phyloP scores from a whole-genome alignment of 176 grass and related monocot species.

The Oryza meridionalis region DNA sequence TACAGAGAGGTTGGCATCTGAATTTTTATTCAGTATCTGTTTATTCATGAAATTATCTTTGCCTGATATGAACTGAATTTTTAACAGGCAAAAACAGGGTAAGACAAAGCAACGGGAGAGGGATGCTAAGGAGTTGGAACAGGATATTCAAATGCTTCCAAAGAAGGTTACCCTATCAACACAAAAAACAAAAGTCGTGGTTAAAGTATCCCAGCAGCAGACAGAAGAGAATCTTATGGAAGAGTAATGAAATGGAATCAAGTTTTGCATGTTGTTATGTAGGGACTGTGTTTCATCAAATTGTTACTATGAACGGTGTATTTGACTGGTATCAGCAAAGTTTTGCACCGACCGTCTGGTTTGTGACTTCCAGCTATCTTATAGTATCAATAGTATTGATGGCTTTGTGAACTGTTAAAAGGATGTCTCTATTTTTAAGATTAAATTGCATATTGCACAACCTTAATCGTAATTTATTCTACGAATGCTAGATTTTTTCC shows the following conservation, averaged over 20 bases:
- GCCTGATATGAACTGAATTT: not conserved
- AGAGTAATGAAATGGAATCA: constrained; percentile 48
- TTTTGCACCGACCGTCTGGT: no score
- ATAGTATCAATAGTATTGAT: no score
- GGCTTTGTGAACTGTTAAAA: no score
- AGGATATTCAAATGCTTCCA: constrained; percentile 58
- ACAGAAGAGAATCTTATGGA: constrained; percentile 59
- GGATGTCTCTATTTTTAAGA: no score
- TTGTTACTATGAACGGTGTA: not conserved
- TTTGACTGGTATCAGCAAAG: not conserved
- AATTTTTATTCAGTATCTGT: not conserved
- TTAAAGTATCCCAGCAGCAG: constrained; percentile 56
- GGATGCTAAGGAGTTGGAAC: constrained; percentile 65
- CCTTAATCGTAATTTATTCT: no score
- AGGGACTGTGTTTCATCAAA: not conserved
- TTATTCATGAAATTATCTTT: not conserved
- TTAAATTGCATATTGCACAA: no score
- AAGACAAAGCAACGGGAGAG: constrained; percentile 43
- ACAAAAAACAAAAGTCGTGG: constrained; percentile 56
- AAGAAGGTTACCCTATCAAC: constrained; percentile 12
- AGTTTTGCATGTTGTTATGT: not conserved
- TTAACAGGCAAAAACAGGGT: constrained; percentile 60
- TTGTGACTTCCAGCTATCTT: no score
- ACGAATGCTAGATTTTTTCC: no score
- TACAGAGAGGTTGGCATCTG: constrained; percentile 46